These are phyloP conservation scores for Huntiella decipiens DNA, from an alignment of 2,329 filamentous ascomycete species.

Conservation along the genomic window DNA sequence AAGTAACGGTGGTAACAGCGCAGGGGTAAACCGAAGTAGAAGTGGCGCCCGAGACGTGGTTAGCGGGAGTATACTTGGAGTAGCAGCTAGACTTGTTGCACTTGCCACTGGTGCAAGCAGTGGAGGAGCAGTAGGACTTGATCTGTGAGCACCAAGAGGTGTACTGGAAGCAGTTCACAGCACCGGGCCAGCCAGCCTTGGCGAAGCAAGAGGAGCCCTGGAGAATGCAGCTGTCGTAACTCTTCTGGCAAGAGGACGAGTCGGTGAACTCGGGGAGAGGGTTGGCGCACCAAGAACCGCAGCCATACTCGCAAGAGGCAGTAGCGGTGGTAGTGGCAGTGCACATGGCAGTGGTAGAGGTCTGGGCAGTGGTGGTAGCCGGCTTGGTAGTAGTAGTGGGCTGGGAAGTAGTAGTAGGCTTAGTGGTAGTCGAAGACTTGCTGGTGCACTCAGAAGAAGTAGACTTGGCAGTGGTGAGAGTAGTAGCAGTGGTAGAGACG, in stretches of 20 bases:
- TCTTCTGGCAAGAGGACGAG: slow-evolving; percentile 22
- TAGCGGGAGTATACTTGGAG: slow-evolving; percentile 22
- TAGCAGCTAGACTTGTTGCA: slow-evolving; percentile 27
- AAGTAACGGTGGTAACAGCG: slow-evolving; percentile 15
- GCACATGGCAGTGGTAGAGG: slow-evolving; percentile 25
- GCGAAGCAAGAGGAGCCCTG: slow-evolving; percentile 33
- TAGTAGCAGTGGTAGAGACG: slow-evolving; percentile 1
- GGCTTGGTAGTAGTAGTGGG: slow-evolving; percentile 13
- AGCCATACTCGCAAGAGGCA: slow-evolving; percentile 33
- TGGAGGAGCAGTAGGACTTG: slow-evolving; percentile 23
- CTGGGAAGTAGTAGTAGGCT: neutral
- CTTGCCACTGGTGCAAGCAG: slow-evolving; percentile 18
- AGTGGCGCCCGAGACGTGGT: slow-evolving; percentile 19
- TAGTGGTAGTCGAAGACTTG: slow-evolving; percentile 11
- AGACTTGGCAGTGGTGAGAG: neutral
- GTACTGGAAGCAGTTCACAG: slow-evolving; percentile 31
- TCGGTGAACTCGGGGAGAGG: slow-evolving; percentile 30
- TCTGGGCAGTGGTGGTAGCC: slow-evolving; percentile 16
- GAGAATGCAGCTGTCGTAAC: slow-evolving; percentile 26
- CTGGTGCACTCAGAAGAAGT: slow-evolving; percentile 12
- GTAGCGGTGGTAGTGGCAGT: slow-evolving; percentile 26
- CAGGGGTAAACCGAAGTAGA: slow-evolving; percentile 19
- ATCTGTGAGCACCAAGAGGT: slow-evolving; percentile 29
- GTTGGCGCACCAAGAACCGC: slow-evolving; percentile 33
- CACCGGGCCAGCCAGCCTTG: slow-evolving; percentile 29